Evolutionary conservation across 2,329 filamentous ascomycete species (phyloP).

Genomic region (Pseudogymnoascus sp.): DNA sequence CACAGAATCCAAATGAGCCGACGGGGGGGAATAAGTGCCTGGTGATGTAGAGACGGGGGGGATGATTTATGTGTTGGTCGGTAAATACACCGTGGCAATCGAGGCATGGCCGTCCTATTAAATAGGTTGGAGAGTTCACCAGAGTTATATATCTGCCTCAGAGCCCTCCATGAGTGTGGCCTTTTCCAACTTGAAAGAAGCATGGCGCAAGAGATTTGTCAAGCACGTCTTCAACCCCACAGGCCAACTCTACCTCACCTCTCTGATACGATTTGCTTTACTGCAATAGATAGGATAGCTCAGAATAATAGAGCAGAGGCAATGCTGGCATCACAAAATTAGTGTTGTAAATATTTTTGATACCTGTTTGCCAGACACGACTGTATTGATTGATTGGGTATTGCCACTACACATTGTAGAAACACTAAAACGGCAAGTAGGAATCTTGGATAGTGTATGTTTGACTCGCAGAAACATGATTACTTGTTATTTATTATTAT

Average conservation of each 20-base stretch:
- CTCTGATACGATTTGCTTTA: neutral
- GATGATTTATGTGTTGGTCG: neutral
- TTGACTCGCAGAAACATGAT: neutral
- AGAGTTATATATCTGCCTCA: neutral
- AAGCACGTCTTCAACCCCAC: neutral
- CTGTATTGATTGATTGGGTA: neutral
- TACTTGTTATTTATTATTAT: neutral
- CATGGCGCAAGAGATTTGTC: neutral
- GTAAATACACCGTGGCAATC: neutral
- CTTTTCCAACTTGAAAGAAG: neutral
- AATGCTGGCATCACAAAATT: neutral
- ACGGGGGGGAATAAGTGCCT: conserved; percentile 72
- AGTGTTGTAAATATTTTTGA: neutral
- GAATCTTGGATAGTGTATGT: neutral
- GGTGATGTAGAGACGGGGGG: conserved; percentile 61
- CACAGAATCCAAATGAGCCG: conserved; percentile 81
- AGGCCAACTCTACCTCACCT: neutral
- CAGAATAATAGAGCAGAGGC: neutral
- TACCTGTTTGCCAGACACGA: neutral
- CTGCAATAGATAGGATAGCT: conserved; percentile 7
- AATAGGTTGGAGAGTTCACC: neutral
- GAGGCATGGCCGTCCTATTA: neutral
- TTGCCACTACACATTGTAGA: neutral
- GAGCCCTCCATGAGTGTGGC: neutral
- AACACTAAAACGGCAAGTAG: neutral